These are phyloP conservation scores for Hortaea sp. DNA, from an alignment of 2,329 filamentous ascomycete species.

Conservation along the genomic window DNA sequence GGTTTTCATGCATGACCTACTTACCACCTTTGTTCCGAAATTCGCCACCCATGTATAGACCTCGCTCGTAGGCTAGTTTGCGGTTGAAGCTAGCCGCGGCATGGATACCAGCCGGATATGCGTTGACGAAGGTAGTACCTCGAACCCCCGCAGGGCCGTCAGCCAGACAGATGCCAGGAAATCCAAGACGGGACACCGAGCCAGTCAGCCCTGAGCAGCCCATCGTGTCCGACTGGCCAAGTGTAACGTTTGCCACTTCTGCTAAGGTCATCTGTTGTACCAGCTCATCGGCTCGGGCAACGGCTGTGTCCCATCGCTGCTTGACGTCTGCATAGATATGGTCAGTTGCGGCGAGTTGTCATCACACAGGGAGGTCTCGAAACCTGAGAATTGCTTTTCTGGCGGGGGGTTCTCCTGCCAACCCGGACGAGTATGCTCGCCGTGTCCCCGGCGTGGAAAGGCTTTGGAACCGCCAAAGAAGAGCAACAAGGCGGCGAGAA, in stretches of 20 bases:
- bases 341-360: too few species aligned
- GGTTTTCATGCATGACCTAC: constrained; percentile 1
- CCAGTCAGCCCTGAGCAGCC: neutral
- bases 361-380: too few species aligned
- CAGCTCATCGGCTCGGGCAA: neutral
- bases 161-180: neutral
- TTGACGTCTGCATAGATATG: too few species aligned
- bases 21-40: constrained; percentile 17
- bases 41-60: constrained; percentile 39
- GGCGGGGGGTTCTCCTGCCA: too few species aligned
- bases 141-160: neutral
- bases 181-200: neutral
- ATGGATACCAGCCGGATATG: neutral
- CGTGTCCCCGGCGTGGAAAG: too few species aligned
- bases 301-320: neutral
- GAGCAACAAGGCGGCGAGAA: too few species aligned
- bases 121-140: neutral
- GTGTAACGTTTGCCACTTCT: constrained; percentile 31
- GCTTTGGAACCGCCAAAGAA: too few species aligned
- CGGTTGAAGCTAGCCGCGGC: constrained; percentile 42
- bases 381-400: too few species aligned
- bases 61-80: constrained; percentile 42
- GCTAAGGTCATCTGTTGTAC: neutral
- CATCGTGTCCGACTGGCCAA: constrained; percentile 10
- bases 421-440: too few species aligned